Evolutionary conservation across 208 protist genomes (phyloP).

Genomic region (Acanthamoeba castellanii): DNA sequence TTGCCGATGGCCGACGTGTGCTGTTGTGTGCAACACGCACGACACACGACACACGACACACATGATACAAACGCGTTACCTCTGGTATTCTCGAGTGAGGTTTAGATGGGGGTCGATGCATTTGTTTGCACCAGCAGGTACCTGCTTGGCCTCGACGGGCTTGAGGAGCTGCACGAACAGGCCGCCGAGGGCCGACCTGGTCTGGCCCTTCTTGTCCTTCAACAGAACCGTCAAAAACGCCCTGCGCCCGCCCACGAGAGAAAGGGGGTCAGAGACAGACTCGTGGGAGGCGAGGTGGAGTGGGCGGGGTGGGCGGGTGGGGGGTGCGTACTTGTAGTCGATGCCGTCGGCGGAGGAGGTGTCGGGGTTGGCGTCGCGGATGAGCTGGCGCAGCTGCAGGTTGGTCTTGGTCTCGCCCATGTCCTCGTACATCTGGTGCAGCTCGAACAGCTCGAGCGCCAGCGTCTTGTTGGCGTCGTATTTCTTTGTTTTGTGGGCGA

Average conservation of each 20-base stretch:
- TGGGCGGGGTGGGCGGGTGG: background rate
- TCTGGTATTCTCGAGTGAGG: background rate
- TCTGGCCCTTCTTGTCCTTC: conserved; percentile 53
- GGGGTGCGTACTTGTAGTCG: background rate
- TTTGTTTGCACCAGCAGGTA: too few species aligned
- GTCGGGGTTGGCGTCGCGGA: background rate
- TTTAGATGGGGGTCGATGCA: too few species aligned
- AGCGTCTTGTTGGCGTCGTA: conserved; percentile 41
- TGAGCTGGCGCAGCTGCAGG: conserved; percentile 30
- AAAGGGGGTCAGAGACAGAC: background rate
- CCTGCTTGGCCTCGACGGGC: conserved; percentile 5
- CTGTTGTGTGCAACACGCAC: background rate
- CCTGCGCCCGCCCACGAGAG: background rate
- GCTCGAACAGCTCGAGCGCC: background rate
- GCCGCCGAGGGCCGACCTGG: background rate
- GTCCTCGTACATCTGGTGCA: conserved; percentile 20
- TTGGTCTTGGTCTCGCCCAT: conserved; percentile 47
- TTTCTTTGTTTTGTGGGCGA: too few species aligned
- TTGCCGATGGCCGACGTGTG: conserved; percentile 18
- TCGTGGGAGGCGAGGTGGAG: too few species aligned
- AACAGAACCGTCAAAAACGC: background rate
- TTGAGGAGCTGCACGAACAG: conserved; percentile 1
- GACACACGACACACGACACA: background rate
- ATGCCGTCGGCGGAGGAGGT: background rate
- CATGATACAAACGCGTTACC: background rate